Evolutionary conservation across 1,284 basidiomycete genomes (phyloP), one percentile per base, ranked within the genome.

Genomic region (Ustilago lituana): DNA sequence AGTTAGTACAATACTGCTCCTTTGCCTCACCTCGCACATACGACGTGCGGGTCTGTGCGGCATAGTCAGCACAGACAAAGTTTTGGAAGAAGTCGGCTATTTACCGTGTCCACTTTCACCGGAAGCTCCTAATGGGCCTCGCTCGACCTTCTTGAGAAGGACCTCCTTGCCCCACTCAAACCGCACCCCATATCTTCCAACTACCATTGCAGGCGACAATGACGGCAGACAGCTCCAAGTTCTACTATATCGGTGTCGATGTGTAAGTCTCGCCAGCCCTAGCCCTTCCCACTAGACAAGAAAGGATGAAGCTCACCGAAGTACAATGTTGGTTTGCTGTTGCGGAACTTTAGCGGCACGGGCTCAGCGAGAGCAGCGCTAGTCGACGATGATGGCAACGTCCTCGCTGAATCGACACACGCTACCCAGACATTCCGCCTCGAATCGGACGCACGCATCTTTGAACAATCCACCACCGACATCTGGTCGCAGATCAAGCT

Each of bases 301-400:
- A 29, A 29, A 29, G 12, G 27, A 12, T 29, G 27, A 7, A 7
- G 12, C 27, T 29, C 7, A 29, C 27, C 27, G 27, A 29, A 29
- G 7, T 7, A 29, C 12, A 12, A 29, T 29, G 6, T 6, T 6
- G 27, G 7, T 29, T 29, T 29, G 6, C 27, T 12, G 27, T 7
- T 12, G 7, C 12, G 27, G 7, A 6, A 29, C 6, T 7, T 7
- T 32, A 86, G 85, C 41, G 95, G 95, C 32, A 97, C 95, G 1
- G 94, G 95, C 56, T 97, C 94, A 15, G 94, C 90, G 2, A 88
- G 96, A 61, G 93, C 93, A 0, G 90, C 89, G 27, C 87, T 98
- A 37, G 88, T 96, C 65, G 87, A 89, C 65, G 78, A 84, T n/a
- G 85, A 87, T 37, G 95, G 95, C 48, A 87, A 86, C 41, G 87